These are phyloP conservation scores for Lepiota venenata DNA, from an alignment of 768 basidiomycete species.

Conservation along the genomic window DNA sequence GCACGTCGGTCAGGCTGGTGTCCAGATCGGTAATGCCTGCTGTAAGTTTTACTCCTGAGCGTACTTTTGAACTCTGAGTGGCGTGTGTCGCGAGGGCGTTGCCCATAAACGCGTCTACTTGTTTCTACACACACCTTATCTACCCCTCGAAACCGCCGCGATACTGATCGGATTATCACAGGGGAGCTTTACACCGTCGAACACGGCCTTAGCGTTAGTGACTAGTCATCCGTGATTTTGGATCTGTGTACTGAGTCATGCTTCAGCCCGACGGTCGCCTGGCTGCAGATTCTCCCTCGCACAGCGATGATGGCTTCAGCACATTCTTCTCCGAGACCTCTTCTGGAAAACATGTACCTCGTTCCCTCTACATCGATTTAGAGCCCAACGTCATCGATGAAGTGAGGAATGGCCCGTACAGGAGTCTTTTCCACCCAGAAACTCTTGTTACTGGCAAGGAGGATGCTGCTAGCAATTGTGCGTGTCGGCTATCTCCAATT, in stretches of 20 bases:
- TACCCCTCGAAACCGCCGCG: conserved; percentile 24
- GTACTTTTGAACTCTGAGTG: conserved; percentile 7
- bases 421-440: conserved; percentile 98
- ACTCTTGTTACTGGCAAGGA: conserved; percentile 98
- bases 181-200: conserved; percentile 99
- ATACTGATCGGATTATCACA: conserved; percentile 44
- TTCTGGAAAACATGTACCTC: conserved; percentile 94
- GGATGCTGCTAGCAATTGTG: conserved; percentile 99
- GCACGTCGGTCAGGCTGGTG: conserved; percentile 98
- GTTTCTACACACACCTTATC: conserved; percentile 14
- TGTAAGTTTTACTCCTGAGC: conserved; percentile 57
- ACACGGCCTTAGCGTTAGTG: conserved; percentile 91
- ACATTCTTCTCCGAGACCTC: conserved; percentile 99
- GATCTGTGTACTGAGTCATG: conserved; percentile 17
- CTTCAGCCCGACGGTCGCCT: conserved; percentile 91
- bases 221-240: conserved; percentile 2
- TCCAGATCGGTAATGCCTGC: conserved; percentile 97
- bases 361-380: conserved; percentile 95
- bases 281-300: conserved; percentile 69
- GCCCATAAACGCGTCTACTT: conserved; percentile 30
- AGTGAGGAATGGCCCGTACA: conserved; percentile 93
- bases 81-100: conserved; percentile 16
- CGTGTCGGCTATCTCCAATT: conserved; percentile 16
- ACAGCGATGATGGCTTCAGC: conserved; percentile 88
- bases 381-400: conserved; percentile 99